Evolutionary conservation across 2,329 filamentous ascomycete species (phyloP).

Genomic region (Arthrobotrys sphaeroides): DNA sequence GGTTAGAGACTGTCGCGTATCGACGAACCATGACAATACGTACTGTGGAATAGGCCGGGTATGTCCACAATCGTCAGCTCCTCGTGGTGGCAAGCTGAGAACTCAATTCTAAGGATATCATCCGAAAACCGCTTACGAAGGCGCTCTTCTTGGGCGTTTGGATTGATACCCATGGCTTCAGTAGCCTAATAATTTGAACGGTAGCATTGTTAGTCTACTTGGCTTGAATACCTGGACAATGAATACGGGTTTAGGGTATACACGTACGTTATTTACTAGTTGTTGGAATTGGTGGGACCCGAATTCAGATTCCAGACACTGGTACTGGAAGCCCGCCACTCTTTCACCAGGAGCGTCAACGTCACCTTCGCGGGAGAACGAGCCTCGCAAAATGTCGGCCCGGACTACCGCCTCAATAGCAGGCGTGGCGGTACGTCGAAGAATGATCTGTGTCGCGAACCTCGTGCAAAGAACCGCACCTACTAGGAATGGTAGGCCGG

Average conservation of each 20-base stretch:
- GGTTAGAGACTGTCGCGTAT: too few species aligned
- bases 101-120: constrained; percentile 56
- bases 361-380: not conserved
- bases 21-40: not conserved
- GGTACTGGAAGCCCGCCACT: constrained; percentile 9
- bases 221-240: too few species aligned
- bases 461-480: constrained; percentile 55
- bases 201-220: too few species aligned
- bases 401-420: constrained; percentile 14
- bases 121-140: constrained; percentile 53
- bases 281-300: constrained; percentile 14
- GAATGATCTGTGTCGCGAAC: constrained; percentile 57
- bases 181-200: constrained; percentile 42
- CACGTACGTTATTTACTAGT: not conserved
- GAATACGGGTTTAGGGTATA: too few species aligned
- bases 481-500: constrained; percentile 55
- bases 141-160: not conserved
- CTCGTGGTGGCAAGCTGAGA: constrained; percentile 47
- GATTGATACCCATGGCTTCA: constrained; percentile 54
- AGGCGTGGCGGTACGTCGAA: constrained; percentile 48
- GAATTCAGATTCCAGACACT: constrained; percentile 12
- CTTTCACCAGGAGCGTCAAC: constrained; percentile 9
- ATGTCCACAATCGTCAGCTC: constrained; percentile 57
- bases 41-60: constrained; percentile 57
- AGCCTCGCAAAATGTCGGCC: constrained; percentile 51